These are phyloP conservation scores for Spathaspora arborariae DNA, from an alignment of 805 yeast species.

Conservation along the genomic window DNA sequence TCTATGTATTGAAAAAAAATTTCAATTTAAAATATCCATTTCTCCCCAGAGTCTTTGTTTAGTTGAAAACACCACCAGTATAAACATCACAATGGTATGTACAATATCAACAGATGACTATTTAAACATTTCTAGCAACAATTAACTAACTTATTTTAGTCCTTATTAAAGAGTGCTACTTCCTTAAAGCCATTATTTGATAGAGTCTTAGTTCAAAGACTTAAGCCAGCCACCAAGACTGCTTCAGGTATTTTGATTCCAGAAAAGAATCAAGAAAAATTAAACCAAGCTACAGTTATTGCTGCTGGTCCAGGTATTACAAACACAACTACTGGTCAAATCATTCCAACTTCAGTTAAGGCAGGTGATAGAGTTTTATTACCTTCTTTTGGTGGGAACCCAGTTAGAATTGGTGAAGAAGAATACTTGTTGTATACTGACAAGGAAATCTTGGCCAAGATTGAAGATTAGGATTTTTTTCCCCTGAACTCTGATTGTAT, in stretches of 20 bases:
- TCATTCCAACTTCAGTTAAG: conserved; percentile 68
- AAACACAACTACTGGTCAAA: conserved; percentile 65
- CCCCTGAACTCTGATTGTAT: background rate
- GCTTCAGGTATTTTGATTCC: conserved; percentile 92
- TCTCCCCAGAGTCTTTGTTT: background rate
- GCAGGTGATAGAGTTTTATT: conserved; percentile 93
- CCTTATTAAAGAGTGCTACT: conserved; percentile 77
- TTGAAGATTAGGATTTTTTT: conserved; percentile 37
- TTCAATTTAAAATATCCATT: background rate
- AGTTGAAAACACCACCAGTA: background rate
- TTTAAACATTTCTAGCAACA: too few relatives aligned
- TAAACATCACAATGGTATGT: conserved; percentile 3
- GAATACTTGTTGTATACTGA: conserved; percentile 84
- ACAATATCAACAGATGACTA: too few relatives aligned
- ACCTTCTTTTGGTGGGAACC: conserved; percentile 91
- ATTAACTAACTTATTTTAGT: conserved; percentile 20
- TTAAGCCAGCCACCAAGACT: conserved; percentile 87
- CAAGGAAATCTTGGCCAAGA: conserved; percentile 91
- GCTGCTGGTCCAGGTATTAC: conserved; percentile 94
- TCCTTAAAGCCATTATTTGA: conserved; percentile 89
- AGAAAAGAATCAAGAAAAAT: conserved; percentile 92
- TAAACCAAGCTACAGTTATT: conserved; percentile 86
- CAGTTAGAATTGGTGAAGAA: conserved; percentile 84
- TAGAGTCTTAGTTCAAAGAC: conserved; percentile 93
- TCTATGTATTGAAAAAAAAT: background rate